Evolutionary conservation across 805 yeast genomes (phyloP), one percentile per base, ranked within the genome.

Genomic region (Candida maltosa): DNA sequence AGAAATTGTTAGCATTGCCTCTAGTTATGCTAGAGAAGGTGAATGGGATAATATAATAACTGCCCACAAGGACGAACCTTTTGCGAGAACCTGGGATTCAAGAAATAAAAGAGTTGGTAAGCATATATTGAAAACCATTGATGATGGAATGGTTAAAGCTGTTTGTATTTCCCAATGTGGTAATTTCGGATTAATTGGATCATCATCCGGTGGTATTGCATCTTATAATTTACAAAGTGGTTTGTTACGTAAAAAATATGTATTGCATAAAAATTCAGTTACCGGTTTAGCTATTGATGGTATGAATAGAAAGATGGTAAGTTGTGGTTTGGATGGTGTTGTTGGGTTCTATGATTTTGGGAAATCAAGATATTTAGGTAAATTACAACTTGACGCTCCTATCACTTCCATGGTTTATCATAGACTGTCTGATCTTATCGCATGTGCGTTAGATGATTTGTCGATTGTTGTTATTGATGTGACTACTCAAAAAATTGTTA

Each of bases 11-110:
- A 67, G 75, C 29, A 70, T 89, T 45, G 81, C 91, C 2, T 78
- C 83, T 45, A 83, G 84, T 41, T 78, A 78, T 40, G 74, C 86
- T 17, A 74, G 93, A 50, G 81, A 79, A 51, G 87, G 87, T 22
- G 89, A 87, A 35, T 93, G 98, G 98, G 97, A 87, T 52, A 89
- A 89, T 50, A 71, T 93, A 34, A 54, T 94, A 5, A 87, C 97
- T 15, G 91, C 87, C 0, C 97, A 93, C 60, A 80, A 81, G 49
- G 87, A 81, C 40, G 93, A 85, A 50, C 60, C 69, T 1, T 80
- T 78, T 60, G 98, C 96, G 1, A 76, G 95, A 48, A 86, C 96
- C 1, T 93, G 98, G 97, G 82, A 81, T 51, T 77, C 87, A 6
- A 76, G 75, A 44, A 75, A 73, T 40, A 89, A 85, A 44, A 79